Percentiles rank a stretch among this genome's conserved stretches.
Conservation (phyloP, 345 rosid genomes). For the Triadica sebifera region DNA sequence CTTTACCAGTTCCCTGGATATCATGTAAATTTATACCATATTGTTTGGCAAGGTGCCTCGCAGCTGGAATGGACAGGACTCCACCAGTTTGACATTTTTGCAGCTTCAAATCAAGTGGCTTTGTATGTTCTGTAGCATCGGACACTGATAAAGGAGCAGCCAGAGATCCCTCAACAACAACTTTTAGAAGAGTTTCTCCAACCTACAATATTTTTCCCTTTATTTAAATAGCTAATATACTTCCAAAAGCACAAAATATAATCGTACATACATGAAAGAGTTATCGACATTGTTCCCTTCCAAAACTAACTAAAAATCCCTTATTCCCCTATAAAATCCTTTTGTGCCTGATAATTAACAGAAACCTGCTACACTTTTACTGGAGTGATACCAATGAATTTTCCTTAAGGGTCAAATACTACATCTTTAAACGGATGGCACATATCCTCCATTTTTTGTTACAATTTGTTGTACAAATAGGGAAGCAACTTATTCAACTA, state of each 20-base stretch:
- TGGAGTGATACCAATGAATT: background rate
- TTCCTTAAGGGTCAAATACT: too few relatives aligned
- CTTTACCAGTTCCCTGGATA: constrained; percentile 66
- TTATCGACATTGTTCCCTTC: background rate
- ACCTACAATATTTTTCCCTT: constrained; percentile 50
- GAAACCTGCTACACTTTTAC: background rate
- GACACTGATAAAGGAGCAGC: background rate
- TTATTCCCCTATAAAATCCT: background rate
- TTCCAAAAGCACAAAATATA: constrained; percentile 7
- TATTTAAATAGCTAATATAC: background rate
- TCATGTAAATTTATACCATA: constrained; percentile 60
- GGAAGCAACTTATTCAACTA: too few relatives aligned
- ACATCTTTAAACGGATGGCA: too few relatives aligned
- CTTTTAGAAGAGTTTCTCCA: constrained; percentile 82
- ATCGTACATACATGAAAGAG: background rate
- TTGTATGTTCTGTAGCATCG: constrained; percentile 18
- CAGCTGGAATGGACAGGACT: constrained; percentile 71
- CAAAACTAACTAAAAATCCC: background rate
- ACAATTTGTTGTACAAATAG: too few relatives aligned
- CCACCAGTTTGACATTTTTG: constrained; percentile 37
- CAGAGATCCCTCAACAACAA: constrained; percentile 48
- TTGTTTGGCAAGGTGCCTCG: constrained; percentile 72
- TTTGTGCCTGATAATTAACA: background rate
- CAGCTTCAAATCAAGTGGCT: constrained; percentile 25
- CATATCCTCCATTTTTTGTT: too few relatives aligned